Percentiles rank a stretch among this genome's conserved stretches.
These are phyloP conservation scores for Fusarium chuoi DNA, from an alignment of 2,329 filamentous ascomycete genomes.

Conservation along the genomic window DNA sequence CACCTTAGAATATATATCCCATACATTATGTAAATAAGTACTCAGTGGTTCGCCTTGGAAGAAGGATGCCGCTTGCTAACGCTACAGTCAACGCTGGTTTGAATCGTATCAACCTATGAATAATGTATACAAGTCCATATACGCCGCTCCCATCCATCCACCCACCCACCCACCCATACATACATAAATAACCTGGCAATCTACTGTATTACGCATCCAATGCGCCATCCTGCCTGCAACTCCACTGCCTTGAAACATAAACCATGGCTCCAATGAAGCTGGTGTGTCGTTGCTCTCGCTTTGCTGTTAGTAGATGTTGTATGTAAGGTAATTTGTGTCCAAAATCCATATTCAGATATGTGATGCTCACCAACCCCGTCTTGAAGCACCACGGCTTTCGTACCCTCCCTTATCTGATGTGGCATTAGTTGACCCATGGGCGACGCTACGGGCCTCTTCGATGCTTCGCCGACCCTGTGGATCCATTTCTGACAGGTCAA, in stretches of 20 bases:
- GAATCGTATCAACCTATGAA: background rate
- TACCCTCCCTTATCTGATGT: slow-evolving; percentile 54
- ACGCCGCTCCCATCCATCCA: slow-evolving; percentile 22
- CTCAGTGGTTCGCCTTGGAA: background rate
- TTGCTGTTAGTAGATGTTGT: slow-evolving; percentile 2
- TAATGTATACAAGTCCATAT: slow-evolving; percentile 24
- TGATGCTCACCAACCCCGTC: slow-evolving; percentile 51
- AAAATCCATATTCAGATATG: slow-evolving; percentile 16
- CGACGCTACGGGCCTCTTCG: slow-evolving; percentile 61
- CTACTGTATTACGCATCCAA: slow-evolving; percentile 18
- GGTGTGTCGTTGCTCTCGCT: background rate
- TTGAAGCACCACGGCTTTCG: slow-evolving; percentile 51
- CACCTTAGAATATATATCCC: background rate
- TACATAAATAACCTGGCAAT: slow-evolving; percentile 5
- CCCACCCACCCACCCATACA: background rate
- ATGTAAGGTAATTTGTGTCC: slow-evolving; percentile 3
- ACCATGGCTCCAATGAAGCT: slow-evolving; percentile 8
- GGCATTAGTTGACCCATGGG: slow-evolving; percentile 43
- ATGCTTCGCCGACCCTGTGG: slow-evolving; percentile 67
- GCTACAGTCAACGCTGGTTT: slow-evolving; percentile 1
- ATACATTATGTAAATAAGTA: background rate
- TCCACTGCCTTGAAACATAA: slow-evolving; percentile 27
- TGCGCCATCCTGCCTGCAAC: slow-evolving; percentile 31
- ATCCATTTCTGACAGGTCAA: slow-evolving; percentile 78
- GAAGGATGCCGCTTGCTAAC: background rate